Conservation (phyloP, 2,329 filamentous ascomycete genomes). For the Arachnomyces sp. region DNA sequence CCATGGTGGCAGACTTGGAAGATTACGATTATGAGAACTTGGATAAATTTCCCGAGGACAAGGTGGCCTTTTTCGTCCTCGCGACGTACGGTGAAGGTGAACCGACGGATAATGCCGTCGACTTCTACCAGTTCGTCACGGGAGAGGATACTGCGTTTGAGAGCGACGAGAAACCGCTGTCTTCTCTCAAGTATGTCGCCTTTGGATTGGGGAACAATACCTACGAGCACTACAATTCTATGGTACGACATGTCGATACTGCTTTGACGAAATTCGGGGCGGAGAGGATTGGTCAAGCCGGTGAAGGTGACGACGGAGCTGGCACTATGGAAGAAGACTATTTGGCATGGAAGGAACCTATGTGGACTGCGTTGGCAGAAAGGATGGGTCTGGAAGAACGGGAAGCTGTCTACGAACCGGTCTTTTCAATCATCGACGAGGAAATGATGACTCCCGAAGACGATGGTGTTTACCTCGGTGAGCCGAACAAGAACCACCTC, state of each 20-base stretch:
- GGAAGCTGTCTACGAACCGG: constrained; percentile 90
- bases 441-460: constrained; percentile 67
- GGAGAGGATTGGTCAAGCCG: constrained; percentile 73
- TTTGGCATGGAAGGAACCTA: constrained; percentile 96
- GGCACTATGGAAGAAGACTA: constrained; percentile 99
- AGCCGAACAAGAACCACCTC: constrained; percentile 93
- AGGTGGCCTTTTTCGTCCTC: constrained; percentile 88
- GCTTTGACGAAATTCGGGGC: constrained; percentile 76
- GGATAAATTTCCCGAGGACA: constrained; percentile 79
- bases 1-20: constrained; percentile 96
- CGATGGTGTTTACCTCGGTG: constrained; percentile 81
- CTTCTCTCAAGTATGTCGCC: constrained; percentile 81
- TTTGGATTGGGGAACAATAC: constrained; percentile 99
- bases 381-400: constrained; percentile 89
- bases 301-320: constrained; percentile 94
- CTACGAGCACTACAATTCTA: constrained; percentile 98
- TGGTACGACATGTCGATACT: constrained; percentile 88
- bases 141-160: constrained; percentile 76
- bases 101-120: constrained; percentile 96
- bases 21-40: constrained; percentile 97
- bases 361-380: constrained; percentile 81
- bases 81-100: constrained; percentile 98
- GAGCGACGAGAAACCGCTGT: constrained; percentile 66
- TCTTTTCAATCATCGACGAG: constrained; percentile 74
- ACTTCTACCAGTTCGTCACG: constrained; percentile 95